These are phyloP conservation scores for Heliocybe sulcata DNA, from an alignment of 1,284 basidiomycete species.

Conservation along the genomic window DNA sequence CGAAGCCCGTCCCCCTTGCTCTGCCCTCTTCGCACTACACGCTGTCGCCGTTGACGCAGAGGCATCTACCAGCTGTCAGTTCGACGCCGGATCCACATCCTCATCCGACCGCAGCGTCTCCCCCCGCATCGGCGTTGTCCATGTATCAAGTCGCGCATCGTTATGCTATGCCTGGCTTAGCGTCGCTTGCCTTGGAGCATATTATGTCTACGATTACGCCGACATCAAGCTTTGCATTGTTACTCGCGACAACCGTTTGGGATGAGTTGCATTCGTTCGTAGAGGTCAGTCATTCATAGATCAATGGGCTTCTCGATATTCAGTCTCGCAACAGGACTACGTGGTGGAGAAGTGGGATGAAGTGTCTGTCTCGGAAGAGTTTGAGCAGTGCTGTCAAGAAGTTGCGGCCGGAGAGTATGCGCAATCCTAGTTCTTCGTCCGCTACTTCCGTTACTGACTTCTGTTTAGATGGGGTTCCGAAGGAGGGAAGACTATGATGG, in stretches of 20 bases:
- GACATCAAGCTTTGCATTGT: constrained; percentile 60
- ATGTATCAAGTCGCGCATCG: constrained; percentile 80
- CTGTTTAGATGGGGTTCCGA: constrained; percentile 54
- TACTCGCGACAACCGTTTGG: constrained; percentile 63
- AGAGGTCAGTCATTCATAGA: constrained; percentile 32
- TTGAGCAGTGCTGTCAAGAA: constrained; percentile 62
- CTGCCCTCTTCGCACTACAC: constrained; percentile 33
- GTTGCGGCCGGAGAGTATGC: constrained; percentile 66
- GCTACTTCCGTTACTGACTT: constrained; percentile 10
- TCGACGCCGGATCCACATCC: constrained; percentile 58
- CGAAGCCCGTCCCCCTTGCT: constrained; percentile 34
- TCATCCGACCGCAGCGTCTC: constrained; percentile 60
- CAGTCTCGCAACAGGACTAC: constrained; percentile 38
- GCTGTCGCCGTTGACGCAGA: constrained; percentile 32
- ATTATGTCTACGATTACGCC: constrained; percentile 71
- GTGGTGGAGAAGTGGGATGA: constrained; percentile 67
- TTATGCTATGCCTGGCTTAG: constrained; percentile 64
- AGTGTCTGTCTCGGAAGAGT: constrained; percentile 53
- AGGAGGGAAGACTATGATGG: constrained; percentile 59
- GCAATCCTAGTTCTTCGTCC: constrained; percentile 1
- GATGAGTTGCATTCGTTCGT: constrained; percentile 57
- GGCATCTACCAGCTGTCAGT: constrained; percentile 21
- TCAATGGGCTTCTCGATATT: constrained; percentile 2
- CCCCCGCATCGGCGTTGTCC: constrained; percentile 66
- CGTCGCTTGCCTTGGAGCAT: constrained; percentile 64